A percentile compares a stretch with the other conserved stretches of the same genome.
Evolutionary conservation across 2,329 filamentous ascomycete genomes (phyloP).

Genomic region (Cercospora berteroae): DNA sequence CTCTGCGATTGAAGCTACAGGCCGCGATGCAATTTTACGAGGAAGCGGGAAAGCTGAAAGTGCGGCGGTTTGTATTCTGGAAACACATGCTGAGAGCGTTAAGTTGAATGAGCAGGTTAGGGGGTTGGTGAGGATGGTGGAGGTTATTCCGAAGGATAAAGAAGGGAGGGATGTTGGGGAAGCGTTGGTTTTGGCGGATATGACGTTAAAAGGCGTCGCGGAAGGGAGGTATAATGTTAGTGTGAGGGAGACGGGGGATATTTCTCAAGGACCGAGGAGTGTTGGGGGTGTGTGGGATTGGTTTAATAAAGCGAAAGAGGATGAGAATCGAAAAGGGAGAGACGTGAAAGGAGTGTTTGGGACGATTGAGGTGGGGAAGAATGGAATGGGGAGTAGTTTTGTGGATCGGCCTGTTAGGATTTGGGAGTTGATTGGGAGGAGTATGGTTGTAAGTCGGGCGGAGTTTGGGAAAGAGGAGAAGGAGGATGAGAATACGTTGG

Average conservation of each 20-base stretch:
- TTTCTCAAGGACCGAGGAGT: conserved; percentile 77
- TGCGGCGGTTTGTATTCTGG: conserved; percentile 91
- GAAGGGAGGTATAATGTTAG: conserved; percentile 81
- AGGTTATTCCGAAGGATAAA: conserved; percentile 53
- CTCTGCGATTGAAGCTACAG: conserved; percentile 80
- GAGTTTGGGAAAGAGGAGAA: conserved; percentile 51
- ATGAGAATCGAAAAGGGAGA: conserved; percentile 39
- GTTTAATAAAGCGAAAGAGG: conserved; percentile 45
- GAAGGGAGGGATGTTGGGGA: conserved; percentile 50
- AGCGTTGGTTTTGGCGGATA: conserved; percentile 76
- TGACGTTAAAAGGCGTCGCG: conserved; percentile 78
- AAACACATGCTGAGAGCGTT: conserved; percentile 60
- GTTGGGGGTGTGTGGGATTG: conserved; percentile 79
- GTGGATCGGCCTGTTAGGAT: conserved; percentile 79
- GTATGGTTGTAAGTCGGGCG: conserved; percentile 77
- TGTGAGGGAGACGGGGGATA: conserved; percentile 81
- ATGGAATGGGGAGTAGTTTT: conserved; percentile 76
- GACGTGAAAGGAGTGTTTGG: conserved; percentile 66
- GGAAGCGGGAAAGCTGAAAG: conserved; percentile 80
- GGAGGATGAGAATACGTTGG: conserved; percentile 81
- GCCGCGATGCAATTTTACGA: conserved; percentile 88
- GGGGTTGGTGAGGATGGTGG: conserved; percentile 89
- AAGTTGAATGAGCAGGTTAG: conserved; percentile 61
- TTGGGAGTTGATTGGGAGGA: conserved; percentile 94
- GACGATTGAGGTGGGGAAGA: conserved; percentile 68